Evolutionary conservation across 352 stramenopile genomes (phyloP), one percentile per base, ranked within the genome.

Genomic region (Globisporangium echinulatum): DNA sequence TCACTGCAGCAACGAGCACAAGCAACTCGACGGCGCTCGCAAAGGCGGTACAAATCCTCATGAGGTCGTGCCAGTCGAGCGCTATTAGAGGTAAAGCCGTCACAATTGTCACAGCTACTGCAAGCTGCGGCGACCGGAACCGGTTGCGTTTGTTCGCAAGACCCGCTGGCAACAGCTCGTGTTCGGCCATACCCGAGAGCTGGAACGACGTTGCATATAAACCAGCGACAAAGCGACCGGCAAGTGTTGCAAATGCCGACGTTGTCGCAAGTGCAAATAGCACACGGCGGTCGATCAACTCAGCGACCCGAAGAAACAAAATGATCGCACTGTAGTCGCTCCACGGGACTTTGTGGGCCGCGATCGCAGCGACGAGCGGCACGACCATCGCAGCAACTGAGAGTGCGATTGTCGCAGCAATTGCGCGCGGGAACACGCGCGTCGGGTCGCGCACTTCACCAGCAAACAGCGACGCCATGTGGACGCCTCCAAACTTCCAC

Each of bases 401-500:
- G 44, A 97, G 67, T 1, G 73, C 40, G 7, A 97, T 47, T 37
- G 74, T 75, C 48, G 87, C 58, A 17, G 80, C 70, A 66, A 98
- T 92, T 1, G 85, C 88, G 0, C 68, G 62, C 4, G 85, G 74
- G 66, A 90, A 97, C 3, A 76, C 84, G n/a, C 66, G 68, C 14
- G 68, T 72, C 2, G 87, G 87, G 63, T 87, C 76, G 7, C 79
- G 58, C 9, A 97, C 81, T 59, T 98, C 89, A 15, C 73, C 87
- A 14, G 83, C 87, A 67, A 97, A 97, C 5, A 76, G 76, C 11
- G 83, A 90, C 1, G 78, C 87, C 53, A 71, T 79, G 63, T 96
- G 79, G 61, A 96, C 94, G 7, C 82, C 89, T 62, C 96, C 96
- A 19, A 94, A 83, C 68, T 96, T 97, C 94, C 94, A 98, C 67